Percentiles rank a stretch among this genome's conserved stretches.
Evolutionary conservation across 2,329 filamentous ascomycete species (phyloP).

Genomic region (Coniella vitis): DNA sequence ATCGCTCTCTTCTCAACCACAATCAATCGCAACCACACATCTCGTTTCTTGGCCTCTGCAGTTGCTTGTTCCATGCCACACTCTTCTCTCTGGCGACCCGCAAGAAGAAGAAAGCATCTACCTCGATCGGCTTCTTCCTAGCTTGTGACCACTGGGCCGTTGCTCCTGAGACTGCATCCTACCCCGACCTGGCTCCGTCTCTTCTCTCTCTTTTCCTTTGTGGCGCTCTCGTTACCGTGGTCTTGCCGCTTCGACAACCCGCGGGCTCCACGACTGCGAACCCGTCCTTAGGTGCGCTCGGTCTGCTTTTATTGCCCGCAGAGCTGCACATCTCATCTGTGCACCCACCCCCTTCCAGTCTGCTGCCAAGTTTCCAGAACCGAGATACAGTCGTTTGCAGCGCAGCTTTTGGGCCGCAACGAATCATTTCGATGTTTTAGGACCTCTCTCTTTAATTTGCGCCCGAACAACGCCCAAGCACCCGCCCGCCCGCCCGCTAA

Average conservation of each 20-base stretch:
- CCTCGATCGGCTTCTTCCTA: no score
- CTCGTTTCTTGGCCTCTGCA: no score
- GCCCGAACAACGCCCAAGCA: not conserved
- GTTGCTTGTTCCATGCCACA: no score
- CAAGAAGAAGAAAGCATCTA: no score
- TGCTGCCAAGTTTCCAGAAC: not conserved
- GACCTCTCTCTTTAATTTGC: not conserved
- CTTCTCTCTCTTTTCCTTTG: not conserved
- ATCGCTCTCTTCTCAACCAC: no score
- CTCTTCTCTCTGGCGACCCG: no score
- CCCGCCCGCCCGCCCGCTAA: not conserved
- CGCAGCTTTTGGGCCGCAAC: not conserved
- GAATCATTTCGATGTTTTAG: not conserved
- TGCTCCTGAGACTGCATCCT: no score
- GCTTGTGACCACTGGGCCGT: no score
- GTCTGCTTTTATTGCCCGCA: slow-evolving; percentile 2
- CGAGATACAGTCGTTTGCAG: not conserved
- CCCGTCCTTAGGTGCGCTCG: not conserved
- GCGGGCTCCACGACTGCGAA: not conserved
- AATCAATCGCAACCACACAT: no score
- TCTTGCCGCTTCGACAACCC: not conserved
- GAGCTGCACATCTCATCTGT: not conserved
- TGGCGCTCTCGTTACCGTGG: not conserved
- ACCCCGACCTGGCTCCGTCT: no score
- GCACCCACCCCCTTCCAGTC: not conserved